A percentile compares a stretch with the other conserved stretches of the same genome.
These are phyloP conservation scores for Yamadazyma dushanensis DNA, from an alignment of 1,139 yeast genomes.

Conservation along the genomic window DNA sequence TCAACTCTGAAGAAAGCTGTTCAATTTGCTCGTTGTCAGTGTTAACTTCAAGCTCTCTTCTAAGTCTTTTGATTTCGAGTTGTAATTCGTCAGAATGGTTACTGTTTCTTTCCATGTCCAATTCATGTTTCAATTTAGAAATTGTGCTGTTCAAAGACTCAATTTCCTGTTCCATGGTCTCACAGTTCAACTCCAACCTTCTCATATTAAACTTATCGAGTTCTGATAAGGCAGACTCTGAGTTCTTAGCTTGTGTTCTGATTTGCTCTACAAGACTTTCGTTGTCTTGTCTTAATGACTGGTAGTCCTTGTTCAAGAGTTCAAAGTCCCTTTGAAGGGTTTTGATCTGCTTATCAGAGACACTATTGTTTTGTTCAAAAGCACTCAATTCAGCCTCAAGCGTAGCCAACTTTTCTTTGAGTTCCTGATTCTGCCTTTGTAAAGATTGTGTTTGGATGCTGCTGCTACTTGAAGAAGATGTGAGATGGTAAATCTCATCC, in stretches of 20 bases:
- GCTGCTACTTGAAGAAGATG: constrained; percentile 16
- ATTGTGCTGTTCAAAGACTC: constrained; percentile 11
- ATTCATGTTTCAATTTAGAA: constrained; percentile 15
- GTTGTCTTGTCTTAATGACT: constrained; percentile 22
- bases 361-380: constrained; percentile 22
- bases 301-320: constrained; percentile 12
- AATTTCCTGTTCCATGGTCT: constrained; percentile 10
- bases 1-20: constrained; percentile 17
- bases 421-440: constrained; percentile 20
- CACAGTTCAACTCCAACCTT: constrained; percentile 22
- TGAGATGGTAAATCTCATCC: constrained; percentile 21
- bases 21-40: constrained; percentile 14
- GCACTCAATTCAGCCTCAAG: constrained; percentile 29
- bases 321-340: constrained; percentile 13
- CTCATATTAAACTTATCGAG: constrained; percentile 22
- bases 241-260: constrained; percentile 7
- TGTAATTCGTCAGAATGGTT: constrained; percentile 14
- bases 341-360: constrained; percentile 15
- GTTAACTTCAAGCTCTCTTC: constrained; percentile 29
- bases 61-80: constrained; percentile 30
- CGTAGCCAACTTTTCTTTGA: constrained; percentile 24
- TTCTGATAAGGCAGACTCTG: constrained; percentile 21
- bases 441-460: constrained; percentile 11
- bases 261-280: constrained; percentile 9
- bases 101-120: constrained; percentile 15